Evolutionary conservation across 768 basidiomycete species (phyloP), one percentile per base, ranked within the genome.

Genomic region (Trametes cinnabarina): DNA sequence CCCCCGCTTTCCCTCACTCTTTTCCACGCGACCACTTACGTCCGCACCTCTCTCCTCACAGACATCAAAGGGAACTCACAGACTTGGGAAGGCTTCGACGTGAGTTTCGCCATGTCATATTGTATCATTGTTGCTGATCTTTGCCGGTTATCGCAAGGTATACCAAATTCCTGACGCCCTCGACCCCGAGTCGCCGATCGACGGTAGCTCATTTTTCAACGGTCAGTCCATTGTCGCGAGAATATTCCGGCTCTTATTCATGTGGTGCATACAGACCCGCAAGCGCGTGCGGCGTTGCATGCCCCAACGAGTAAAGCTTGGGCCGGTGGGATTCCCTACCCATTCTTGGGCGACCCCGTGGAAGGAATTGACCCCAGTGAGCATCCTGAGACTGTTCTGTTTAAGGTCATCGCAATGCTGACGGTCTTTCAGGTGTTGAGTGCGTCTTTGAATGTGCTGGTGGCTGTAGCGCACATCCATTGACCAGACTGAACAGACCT

Each of bases 301-400:
- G 87, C 87, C 2, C 87, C 88, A 3, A 81, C 77, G 7, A 87
- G 79, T 67, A 76, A 78, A 59, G 68, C 81, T 32, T 81, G 80
- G 79, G 42, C 19, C 0, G 56, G 60, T 39, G 64, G 39, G 15
- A 49, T 32, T 0, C 73, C 71, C 57, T 73, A 35, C 74, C 72
- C 60, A 65, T 64, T 58, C 63, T 66, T 71, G 42, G 65, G 71
- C 32, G 49, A 57, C 17, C 26, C 61, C 28, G 50, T 46, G 9
- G 46, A 47, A 26, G 55, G 53, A 19, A 47, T 56, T 9, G 76
- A 77, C 47, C 72, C 71, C 14, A 76, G 75, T 75, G 65, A 55
- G 72, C 63, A 17, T 46, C 23, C 11, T n/a, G n/a, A n/a, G n/a
- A 20, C 4, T n/a, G 6, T 35, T 20, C 39, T 12, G 19, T 15